Evolutionary conservation across 78 protist species (phyloP).

Genomic region (Anaeramoeba flamelloides): DNA sequence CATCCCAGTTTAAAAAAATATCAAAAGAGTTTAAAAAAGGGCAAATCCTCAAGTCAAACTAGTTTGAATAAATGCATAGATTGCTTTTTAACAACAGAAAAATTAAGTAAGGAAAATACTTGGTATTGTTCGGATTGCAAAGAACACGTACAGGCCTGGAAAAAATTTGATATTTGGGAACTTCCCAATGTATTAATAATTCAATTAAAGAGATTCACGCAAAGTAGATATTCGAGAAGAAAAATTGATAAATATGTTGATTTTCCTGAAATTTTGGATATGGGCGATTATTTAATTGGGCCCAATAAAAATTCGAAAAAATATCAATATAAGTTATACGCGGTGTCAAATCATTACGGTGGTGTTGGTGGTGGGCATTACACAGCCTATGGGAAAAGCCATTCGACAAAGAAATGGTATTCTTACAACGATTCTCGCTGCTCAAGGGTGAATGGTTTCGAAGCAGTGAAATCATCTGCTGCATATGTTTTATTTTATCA

Average conservation of each 20-base stretch:
- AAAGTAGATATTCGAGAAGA: neutral
- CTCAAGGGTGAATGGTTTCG: neutral
- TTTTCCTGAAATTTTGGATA: neutral
- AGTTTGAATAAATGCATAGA: neutral
- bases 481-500: neutral
- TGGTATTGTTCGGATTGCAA: neutral
- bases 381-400: neutral
- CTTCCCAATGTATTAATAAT: neutral
- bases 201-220: neutral
- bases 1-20: neutral
- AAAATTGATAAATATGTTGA: neutral
- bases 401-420: neutral
- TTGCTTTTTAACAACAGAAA: neutral
- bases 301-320: too few relatives aligned
- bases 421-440: neutral
- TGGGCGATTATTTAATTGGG: neutral
- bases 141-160: neutral
- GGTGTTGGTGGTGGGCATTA: neutral
- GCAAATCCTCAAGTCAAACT: neutral
- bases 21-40: neutral
- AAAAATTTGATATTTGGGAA: neutral
- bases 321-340: neutral
- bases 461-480: neutral
- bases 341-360: neutral
- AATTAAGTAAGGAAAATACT: neutral